phyloP scores from a whole-genome alignment of 106 monocot genomes.

The Acorus gramineus region DNA sequence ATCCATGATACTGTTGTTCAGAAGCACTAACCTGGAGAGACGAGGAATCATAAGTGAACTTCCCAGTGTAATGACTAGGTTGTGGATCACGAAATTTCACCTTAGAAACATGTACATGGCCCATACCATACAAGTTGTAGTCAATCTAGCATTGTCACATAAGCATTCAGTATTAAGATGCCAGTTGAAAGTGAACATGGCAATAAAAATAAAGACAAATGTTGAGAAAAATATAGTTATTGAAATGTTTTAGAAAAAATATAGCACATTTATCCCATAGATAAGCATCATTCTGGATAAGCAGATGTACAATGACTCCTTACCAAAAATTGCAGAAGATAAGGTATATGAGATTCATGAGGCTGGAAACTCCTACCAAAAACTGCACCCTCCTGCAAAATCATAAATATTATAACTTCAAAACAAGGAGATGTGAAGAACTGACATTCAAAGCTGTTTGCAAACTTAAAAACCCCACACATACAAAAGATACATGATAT shows the following conservation, averaged over 20 bases:
- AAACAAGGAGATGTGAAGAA: background rate
- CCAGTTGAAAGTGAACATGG: no score
- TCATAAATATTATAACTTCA: background rate
- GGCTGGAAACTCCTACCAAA: slow-evolving; percentile 69
- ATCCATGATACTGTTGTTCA: background rate
- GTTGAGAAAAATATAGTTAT: no score
- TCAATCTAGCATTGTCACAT: slow-evolving; percentile 44
- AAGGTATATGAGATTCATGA: slow-evolving; percentile 94
- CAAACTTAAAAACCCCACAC: no score
- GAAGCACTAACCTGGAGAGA: slow-evolving; percentile 14
- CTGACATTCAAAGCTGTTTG: no score
- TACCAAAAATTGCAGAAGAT: slow-evolving; percentile 95
- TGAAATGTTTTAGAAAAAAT: background rate
- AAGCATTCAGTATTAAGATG: background rate
- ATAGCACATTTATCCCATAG: background rate
- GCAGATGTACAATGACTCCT: slow-evolving; percentile 8
- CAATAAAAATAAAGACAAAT: no score
- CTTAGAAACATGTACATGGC: slow-evolving; percentile 65
- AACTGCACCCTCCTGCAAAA: slow-evolving; percentile 59
- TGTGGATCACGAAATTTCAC: slow-evolving; percentile 71
- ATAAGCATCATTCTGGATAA: background rate
- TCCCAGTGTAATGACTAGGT: slow-evolving; percentile 22
- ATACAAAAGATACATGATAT: no score
- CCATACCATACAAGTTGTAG: slow-evolving; percentile 92
- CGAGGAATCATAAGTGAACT: slow-evolving; percentile 7